These are phyloP conservation scores for Escallonia rubra DNA, from an alignment of 129 eudicot species.

Conservation along the genomic window DNA sequence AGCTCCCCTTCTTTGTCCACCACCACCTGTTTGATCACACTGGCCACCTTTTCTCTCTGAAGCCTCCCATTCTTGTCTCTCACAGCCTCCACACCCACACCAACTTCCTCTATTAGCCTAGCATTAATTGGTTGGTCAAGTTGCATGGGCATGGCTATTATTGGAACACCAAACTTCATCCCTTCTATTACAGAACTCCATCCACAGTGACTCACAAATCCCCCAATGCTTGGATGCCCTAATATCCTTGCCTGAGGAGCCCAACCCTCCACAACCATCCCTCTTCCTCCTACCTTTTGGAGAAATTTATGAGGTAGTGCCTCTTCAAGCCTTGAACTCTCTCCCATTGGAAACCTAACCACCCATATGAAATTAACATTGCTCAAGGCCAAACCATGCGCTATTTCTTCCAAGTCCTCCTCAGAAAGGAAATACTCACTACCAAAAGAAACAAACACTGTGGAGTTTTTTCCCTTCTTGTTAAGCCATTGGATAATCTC, in stretches of 20 bases:
- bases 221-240: constrained; percentile 5
- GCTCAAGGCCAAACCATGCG: constrained; percentile 13
- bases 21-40: constrained; percentile 20
- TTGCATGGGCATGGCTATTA: constrained; percentile 35
- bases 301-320: constrained; percentile 1
- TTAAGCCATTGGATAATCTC: constrained; percentile 16
- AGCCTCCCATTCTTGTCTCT: constrained; percentile 21
- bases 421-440: constrained; percentile 13
- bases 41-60: constrained; percentile 12
- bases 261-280: constrained; percentile 17
- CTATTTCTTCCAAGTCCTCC: constrained; percentile 17
- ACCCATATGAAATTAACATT: constrained; percentile 19
- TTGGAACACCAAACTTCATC: constrained; percentile 28
- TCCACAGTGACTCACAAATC: constrained; percentile 32
- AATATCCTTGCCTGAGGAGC: constrained; percentile 12
- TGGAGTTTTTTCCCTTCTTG: constrained; percentile 1
- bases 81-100: constrained; percentile 24
- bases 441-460: constrained; percentile 21
- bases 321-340: neutral
- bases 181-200: constrained; percentile 27
- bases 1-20: constrained; percentile 16
- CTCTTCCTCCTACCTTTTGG: constrained; percentile 9
- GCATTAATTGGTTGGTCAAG: constrained; percentile 34
- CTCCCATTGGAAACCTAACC: constrained; percentile 12
- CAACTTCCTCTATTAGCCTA: constrained; percentile 19